Conservation (phyloP, 768 basidiomycete species). For the Nidularia pulvinata region DNA sequence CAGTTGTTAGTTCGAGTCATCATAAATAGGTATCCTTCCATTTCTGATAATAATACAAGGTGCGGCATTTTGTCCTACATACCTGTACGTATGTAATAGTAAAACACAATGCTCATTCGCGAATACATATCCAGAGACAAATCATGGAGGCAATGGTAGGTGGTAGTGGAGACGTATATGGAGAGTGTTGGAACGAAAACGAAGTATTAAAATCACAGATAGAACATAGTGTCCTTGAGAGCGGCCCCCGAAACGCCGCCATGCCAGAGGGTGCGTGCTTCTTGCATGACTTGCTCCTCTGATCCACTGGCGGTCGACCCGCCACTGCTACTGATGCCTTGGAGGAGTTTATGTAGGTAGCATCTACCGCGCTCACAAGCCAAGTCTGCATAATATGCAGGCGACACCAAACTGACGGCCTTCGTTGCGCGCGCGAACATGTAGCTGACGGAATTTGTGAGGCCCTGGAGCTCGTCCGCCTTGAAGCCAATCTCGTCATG, state of each 20-base stretch:
- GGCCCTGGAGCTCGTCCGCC: slow-evolving; percentile 69
- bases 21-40: too few relatives aligned
- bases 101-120: too few relatives aligned
- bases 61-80: too few relatives aligned
- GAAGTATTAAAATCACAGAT: slow-evolving; percentile 38
- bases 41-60: too few relatives aligned
- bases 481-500: slow-evolving; percentile 75
- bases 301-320: slow-evolving; percentile 29
- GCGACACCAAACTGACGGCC: slow-evolving; percentile 80
- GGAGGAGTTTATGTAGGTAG: slow-evolving; percentile 75
- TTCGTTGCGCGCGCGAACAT: slow-evolving; percentile 87
- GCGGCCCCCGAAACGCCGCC: slow-evolving; percentile 44
- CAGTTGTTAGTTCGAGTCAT: too few relatives aligned
- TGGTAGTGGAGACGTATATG: too few relatives aligned
- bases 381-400: slow-evolving; percentile 83
- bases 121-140: too few relatives aligned
- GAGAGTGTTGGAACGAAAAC: too few relatives aligned
- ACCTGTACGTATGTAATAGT: too few relatives aligned
- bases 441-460: slow-evolving; percentile 74
- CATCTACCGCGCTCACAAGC: slow-evolving; percentile 64
- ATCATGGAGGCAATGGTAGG: too few relatives aligned
- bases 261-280: slow-evolving; percentile 57
- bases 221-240: slow-evolving; percentile 77
- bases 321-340: slow-evolving; percentile 36
- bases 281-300: slow-evolving; percentile 50